Percentiles rank a stretch among this genome's conserved stretches.
Conservation (phyloP, 2,329 filamentous ascomycete genomes). For the Penicillium psychrosexuale region DNA sequence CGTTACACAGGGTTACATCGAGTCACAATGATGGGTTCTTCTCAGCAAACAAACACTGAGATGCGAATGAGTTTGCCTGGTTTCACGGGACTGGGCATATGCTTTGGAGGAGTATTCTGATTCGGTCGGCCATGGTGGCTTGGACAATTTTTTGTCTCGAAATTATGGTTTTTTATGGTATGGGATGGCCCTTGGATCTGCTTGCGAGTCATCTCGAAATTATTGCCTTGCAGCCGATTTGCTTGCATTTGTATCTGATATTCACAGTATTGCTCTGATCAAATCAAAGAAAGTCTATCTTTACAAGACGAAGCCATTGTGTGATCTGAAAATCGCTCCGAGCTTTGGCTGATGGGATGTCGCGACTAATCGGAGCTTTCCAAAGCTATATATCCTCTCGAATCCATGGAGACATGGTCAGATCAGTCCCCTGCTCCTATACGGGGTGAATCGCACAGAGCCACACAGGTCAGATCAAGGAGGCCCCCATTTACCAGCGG, state of each 20-base stretch:
- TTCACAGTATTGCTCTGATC: background rate
- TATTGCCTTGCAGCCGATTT: background rate
- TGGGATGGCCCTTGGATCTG: background rate
- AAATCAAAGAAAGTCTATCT: background rate
- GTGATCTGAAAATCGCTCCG: background rate
- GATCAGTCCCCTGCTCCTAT: background rate
- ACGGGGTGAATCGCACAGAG: background rate
- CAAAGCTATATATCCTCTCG: too few species aligned
- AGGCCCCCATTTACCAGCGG: background rate
- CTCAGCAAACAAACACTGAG: background rate
- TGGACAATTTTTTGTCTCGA: background rate
- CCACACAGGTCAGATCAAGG: background rate
- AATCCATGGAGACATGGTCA: background rate
- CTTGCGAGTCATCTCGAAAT: background rate
- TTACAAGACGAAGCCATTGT: background rate
- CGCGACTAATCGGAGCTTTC: background rate
- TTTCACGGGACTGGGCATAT: background rate
- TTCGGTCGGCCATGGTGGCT: slow-evolving; percentile 1
- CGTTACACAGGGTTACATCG: background rate
- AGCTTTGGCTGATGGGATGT: background rate
- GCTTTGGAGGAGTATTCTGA: background rate
- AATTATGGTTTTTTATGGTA: background rate
- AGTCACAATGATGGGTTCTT: background rate
- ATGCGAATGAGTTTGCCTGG: background rate
- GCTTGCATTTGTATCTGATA: background rate